These are phyloP conservation scores for Leucaena leucocephala DNA, from an alignment of 306 rosid genomes.

Conservation along the genomic window DNA sequence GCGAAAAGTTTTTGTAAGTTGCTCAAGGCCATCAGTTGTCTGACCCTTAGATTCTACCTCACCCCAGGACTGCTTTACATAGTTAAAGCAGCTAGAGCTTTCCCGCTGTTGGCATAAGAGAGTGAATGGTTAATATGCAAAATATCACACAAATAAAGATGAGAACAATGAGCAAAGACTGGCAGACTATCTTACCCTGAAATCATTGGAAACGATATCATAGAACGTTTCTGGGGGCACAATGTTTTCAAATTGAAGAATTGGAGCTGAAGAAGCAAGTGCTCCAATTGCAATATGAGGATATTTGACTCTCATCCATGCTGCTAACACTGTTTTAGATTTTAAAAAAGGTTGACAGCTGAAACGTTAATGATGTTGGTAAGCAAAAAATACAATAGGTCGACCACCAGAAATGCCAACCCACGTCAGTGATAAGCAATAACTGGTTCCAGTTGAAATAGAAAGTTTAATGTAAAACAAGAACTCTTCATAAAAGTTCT, in stretches of 20 bases:
- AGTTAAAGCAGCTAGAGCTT: constrained; percentile 69
- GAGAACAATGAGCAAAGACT: background rate
- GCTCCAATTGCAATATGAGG: constrained; percentile 89
- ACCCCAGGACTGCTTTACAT: constrained; percentile 76
- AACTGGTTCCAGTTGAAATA: background rate
- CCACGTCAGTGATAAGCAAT: background rate
- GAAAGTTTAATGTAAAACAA: background rate
- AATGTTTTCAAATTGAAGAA: constrained; percentile 85
- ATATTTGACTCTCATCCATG: constrained; percentile 97
- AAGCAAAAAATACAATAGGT: constrained; percentile 1
- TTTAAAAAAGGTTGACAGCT: background rate
- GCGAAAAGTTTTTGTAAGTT: constrained; percentile 59
- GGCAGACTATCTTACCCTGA: constrained; percentile 50
- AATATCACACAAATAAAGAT: background rate
- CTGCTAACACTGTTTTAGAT: constrained; percentile 69
- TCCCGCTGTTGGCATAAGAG: constrained; percentile 59
- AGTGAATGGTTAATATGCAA: constrained; percentile 24
- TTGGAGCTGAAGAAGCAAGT: constrained; percentile 89
- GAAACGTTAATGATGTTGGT: background rate
- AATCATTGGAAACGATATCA: constrained; percentile 72
- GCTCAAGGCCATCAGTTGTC: constrained; percentile 56
- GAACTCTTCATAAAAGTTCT: background rate
- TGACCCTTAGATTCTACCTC: constrained; percentile 48
- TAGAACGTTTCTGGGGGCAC: constrained; percentile 77
- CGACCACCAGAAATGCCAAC: constrained; percentile 2